These are phyloP conservation scores for Naganishia sp. DNA, from an alignment of 1,284 basidiomycete genomes.

Conservation along the genomic window DNA sequence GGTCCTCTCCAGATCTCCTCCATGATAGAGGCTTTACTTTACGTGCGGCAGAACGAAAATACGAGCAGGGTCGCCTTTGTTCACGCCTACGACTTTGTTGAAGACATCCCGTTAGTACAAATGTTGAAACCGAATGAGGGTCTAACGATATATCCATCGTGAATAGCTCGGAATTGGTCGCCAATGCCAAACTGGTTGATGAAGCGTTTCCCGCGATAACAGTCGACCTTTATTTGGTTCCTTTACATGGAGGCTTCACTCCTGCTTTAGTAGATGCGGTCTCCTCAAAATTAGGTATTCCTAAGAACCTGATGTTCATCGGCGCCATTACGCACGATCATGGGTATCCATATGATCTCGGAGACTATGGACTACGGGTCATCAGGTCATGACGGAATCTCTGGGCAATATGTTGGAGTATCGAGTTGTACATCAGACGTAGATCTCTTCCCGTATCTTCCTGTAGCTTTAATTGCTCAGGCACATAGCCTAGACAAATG, in stretches of 20 bases:
- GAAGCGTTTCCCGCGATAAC: slow-evolving; percentile 38
- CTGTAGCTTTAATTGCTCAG: no score
- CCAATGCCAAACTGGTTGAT: slow-evolving; percentile 44
- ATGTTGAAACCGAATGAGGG: no score
- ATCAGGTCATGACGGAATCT: slow-evolving; percentile 2
- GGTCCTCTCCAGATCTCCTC: slow-evolving; percentile 37
- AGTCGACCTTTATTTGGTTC: slow-evolving; percentile 35
- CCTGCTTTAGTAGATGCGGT: slow-evolving; percentile 21
- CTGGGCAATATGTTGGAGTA: no score
- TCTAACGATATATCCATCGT: not conserved
- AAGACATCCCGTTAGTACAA: slow-evolving; percentile 40
- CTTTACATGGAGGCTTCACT: slow-evolving; percentile 15
- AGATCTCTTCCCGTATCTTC: no score
- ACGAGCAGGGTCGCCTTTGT: slow-evolving; percentile 46
- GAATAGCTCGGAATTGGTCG: slow-evolving; percentile 43
- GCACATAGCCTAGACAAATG: no score
- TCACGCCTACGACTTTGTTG: slow-evolving; percentile 46
- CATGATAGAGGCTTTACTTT: slow-evolving; percentile 44
- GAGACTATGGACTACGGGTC: slow-evolving; percentile 28
- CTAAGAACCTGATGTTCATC: slow-evolving; percentile 23
- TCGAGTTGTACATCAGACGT: no score
- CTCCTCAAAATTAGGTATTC: slow-evolving; percentile 25
- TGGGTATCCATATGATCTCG: slow-evolving; percentile 21
- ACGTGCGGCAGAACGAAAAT: slow-evolving; percentile 45
- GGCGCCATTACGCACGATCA: slow-evolving; percentile 13